Evolutionary conservation across 192 early-diverging fungal species (phyloP).

Genomic region (Oehlia diaphana): DNA sequence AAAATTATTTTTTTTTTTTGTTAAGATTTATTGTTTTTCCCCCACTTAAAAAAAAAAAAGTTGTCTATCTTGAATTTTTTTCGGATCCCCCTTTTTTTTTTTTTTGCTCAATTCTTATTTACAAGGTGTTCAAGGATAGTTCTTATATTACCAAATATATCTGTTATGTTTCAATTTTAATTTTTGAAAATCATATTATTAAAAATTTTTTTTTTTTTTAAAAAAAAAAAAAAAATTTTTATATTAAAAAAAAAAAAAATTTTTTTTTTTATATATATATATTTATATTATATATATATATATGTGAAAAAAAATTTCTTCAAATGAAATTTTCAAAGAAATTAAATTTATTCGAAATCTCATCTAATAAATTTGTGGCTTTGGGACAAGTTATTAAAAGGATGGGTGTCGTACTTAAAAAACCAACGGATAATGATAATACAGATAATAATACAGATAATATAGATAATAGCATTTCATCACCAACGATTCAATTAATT

Average conservation of each 20-base stretch:
- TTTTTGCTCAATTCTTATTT: neutral
- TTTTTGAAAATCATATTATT: too few relatives aligned
- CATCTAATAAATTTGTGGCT: neutral
- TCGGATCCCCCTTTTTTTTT: too few relatives aligned
- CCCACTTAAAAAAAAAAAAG: too few relatives aligned
- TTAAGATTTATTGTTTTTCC: neutral
- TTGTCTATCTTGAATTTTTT: neutral
- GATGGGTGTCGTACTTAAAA: constrained; percentile 3
- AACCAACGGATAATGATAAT: neutral
- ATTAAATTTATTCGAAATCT: neutral
- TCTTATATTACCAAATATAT: neutral
- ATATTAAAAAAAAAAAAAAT: too few relatives aligned
- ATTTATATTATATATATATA: too few relatives aligned
- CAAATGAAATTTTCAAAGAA: neutral
- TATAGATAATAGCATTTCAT: neutral
- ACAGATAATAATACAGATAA: too few relatives aligned
- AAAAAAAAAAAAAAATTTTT: too few relatives aligned
- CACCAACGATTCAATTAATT: constrained; percentile 1
- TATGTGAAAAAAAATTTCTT: too few relatives aligned
- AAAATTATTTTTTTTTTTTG: neutral
- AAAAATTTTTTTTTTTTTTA: too few relatives aligned
- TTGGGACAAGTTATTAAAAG: neutral
- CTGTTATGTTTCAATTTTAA: too few relatives aligned
- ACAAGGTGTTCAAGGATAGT: neutral
- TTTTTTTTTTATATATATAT: too few relatives aligned